Percentiles rank a stretch among this genome's conserved stretches.
Evolutionary conservation across 2,329 filamentous ascomycete genomes (phyloP).

Genomic region (Boeremia lycopersici): DNA sequence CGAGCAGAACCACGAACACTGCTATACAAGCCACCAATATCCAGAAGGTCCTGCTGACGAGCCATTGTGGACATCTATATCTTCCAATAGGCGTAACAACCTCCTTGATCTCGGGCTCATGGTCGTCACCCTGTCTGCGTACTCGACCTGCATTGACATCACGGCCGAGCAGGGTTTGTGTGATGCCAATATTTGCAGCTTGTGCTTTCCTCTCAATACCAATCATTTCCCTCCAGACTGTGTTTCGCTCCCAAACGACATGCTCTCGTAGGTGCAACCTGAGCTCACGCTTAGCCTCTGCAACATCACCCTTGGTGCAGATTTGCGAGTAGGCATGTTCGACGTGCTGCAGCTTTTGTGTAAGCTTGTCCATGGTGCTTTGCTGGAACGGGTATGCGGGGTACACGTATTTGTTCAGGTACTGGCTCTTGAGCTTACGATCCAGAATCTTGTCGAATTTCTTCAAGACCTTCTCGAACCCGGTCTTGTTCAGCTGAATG

Average conservation of each 20-base stretch:
- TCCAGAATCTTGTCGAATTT: constrained; percentile 98
- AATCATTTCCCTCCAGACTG: constrained; percentile 98
- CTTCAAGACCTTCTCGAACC: constrained; percentile 94
- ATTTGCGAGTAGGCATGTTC: constrained; percentile 81
- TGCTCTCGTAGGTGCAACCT: constrained; percentile 92
- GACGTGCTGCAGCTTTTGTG: constrained; percentile 73
- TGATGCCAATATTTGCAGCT: constrained; percentile 84
- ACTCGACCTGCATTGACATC: constrained; percentile 71
- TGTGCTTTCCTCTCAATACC: constrained; percentile 95
- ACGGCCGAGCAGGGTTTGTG: constrained; percentile 77
- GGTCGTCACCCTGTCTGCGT: constrained; percentile 84
- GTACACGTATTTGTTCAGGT: constrained; percentile 76
- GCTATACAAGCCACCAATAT: constrained; percentile 72
- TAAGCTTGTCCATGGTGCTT: constrained; percentile 71
- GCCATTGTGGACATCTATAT: constrained; percentile 77
- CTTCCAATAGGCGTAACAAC: constrained; percentile 80
- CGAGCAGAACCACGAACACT: constrained; percentile 76
- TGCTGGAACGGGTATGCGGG: constrained; percentile 81
- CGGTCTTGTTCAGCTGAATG: constrained; percentile 93
- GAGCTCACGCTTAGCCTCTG: constrained; percentile 80
- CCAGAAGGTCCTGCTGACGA: constrained; percentile 81
- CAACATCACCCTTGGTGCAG: constrained; percentile 79
- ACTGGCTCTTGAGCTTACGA: constrained; percentile 75
- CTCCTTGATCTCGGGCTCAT: constrained; percentile 68
- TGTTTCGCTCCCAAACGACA: constrained; percentile 98